Percentiles rank a stretch among this genome's conserved stretches.
phyloP scores from a whole-genome alignment of 1,139 yeast genomes.

The Candida sp. region DNA sequence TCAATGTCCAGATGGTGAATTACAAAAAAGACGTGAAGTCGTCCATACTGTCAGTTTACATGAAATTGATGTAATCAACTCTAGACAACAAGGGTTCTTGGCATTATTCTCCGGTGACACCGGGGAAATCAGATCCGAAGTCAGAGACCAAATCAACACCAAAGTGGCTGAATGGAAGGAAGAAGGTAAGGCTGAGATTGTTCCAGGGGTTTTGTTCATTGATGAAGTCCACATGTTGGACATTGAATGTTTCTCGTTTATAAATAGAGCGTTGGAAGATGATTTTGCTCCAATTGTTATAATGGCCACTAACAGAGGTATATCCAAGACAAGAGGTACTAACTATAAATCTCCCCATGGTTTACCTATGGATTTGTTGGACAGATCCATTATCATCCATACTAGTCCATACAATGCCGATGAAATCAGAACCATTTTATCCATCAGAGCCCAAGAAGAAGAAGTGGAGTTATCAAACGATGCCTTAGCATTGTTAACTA shows the following conservation, averaged over 20 bases:
- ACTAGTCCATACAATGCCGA: slow-evolving; percentile 74
- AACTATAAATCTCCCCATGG: slow-evolving; percentile 96
- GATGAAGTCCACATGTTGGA: slow-evolving; percentile 99
- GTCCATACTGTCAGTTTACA: slow-evolving; percentile 96
- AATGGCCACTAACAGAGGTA: slow-evolving; percentile 98
- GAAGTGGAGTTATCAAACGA: slow-evolving; percentile 84
- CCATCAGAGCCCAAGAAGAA: slow-evolving; percentile 94
- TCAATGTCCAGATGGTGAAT: slow-evolving; percentile 98
- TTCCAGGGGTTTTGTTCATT: slow-evolving; percentile 96
- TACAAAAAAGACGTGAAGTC: slow-evolving; percentile 91
- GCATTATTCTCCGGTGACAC: slow-evolving; percentile 97
- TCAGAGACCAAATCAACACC: slow-evolving; percentile 93
- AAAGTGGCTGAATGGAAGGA: slow-evolving; percentile 99
- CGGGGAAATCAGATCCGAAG: slow-evolving; percentile 94
- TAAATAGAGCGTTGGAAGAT: slow-evolving; percentile 94
- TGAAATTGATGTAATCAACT: slow-evolving; percentile 96
- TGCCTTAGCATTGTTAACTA: slow-evolving; percentile 85
- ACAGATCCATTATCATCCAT: slow-evolving; percentile 89
- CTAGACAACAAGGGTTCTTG: slow-evolving; percentile 97
- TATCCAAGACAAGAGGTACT: slow-evolving; percentile 90
- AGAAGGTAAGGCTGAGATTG: slow-evolving; percentile 98
- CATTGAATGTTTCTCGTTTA: slow-evolving; percentile 92
- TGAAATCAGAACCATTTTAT: slow-evolving; percentile 80
- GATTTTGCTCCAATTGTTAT: slow-evolving; percentile 96
- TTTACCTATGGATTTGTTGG: slow-evolving; percentile 88